Base-by-base conservation (phyloP, 2,329 filamentous ascomycete genomes). In the Aureobasidium sp. region DNA sequence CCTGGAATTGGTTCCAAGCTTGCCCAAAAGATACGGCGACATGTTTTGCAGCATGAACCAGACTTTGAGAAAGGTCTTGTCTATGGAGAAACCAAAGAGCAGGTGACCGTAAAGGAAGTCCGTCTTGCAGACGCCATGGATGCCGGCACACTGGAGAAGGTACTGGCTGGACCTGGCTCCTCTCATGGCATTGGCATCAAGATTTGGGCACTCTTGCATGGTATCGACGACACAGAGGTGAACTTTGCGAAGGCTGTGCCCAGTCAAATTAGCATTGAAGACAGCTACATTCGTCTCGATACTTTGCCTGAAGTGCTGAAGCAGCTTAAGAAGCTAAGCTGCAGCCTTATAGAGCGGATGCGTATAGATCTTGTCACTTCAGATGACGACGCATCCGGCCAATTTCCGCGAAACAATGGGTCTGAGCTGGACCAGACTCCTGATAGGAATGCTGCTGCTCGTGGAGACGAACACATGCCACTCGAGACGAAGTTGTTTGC, bases 201-300 rank as follows among this genome's bases (percentile, higher is more conserved):
- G 67, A 77, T 91, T 3, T 97, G 91, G 91, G 80, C 78, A 20
- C 78, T 96, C 7, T 76, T 97, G 2, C 87, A 97, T 71, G 93
- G 92, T 6, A 80, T 91, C 31, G 93, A 97, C 72, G 77, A 85
- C 58, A 80, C 82, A 0, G 86, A 90, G 63, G 91, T 97, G 20
- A 85, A 86, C 55, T 81, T 86, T 65, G 88, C 86, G 1, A 84
- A 84, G 67, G 83, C 86, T 48, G 75, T 95, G 1, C 93, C 93
- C 0, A 86, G 85, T 1, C 92, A 97, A 73, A 95, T 97, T 71
- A 94, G 90, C 73, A 94, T 97, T 66, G 93, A 97, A 71, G 92
- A 97, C 74, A 94, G 91, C 17, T 97, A 96, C 72, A 82, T 84
- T 27, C 84, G 86, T 0, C 78, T 96, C 1, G 83, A 88, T 67